Evolutionary conservation across 345 rosid species (phyloP), one percentile per base, ranked within the genome.

Genomic region (Bruguiera sexangula): DNA sequence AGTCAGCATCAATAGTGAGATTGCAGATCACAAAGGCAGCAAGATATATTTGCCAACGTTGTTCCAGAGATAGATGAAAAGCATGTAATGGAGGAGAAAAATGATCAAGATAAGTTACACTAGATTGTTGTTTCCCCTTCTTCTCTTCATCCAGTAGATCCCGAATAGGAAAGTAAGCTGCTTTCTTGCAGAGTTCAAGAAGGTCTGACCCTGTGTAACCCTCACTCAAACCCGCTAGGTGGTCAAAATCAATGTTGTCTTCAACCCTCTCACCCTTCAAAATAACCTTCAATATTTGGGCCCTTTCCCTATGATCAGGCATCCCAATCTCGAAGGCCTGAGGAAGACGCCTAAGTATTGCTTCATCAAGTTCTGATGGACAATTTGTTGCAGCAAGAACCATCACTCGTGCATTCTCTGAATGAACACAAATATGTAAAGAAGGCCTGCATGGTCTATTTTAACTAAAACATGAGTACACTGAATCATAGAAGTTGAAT

Each of bases 301-400:
- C 89, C 67, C 98, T 87, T 78, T 84, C 96, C 51, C 65, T 77
- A 7, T 71, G 69, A 73, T 87, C 96, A 65, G 99, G 99, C 71
- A 92, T 73, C 74, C 96, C 99, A 72, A 95, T 92, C 85, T 95
- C 99, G 80, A 95, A 92, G 69, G 99, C 86, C 63, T 95, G 99
- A 74, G 99, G 96, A 67, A 95, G 90, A 71, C 97, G 96, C 51
- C 99, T 83, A 20, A 92, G 80, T 73, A 95, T 95, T 67, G 97
- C 99, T 82, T 95, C 96, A 80, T 95, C 99, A 50, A 92, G 97
- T 80, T 92, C 99, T 53, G 97, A 95, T 9, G 99, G 97, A 60
- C 96, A 88, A 83, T 95, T 95, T 6, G 99, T 95, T 53, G 99
- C 99, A 60, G 96, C 96, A 79, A 95, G 97, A 74, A 95, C 98